phyloP scores from a whole-genome alignment of 1,284 basidiomycete genomes.

The Malassezia equina region DNA sequence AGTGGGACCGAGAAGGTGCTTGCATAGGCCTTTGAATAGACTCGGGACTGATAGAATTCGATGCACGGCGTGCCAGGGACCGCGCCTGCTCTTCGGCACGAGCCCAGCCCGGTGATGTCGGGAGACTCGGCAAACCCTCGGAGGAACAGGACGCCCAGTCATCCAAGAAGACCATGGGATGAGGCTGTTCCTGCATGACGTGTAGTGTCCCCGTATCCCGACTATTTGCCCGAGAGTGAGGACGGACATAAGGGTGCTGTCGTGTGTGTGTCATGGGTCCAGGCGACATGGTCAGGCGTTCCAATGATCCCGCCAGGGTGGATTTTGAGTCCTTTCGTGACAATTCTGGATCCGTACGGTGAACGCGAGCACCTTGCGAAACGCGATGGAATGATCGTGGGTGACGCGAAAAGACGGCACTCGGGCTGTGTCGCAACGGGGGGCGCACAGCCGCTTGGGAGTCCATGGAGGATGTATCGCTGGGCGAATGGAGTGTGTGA shows the following conservation, averaged over 20 bases:
- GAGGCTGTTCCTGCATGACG: neutral
- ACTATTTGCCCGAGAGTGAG: neutral
- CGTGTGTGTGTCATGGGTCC: neutral
- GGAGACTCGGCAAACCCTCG: constrained; percentile 2
- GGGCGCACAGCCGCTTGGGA: neutral
- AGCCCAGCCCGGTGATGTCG: constrained; percentile 4
- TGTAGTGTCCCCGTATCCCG: neutral
- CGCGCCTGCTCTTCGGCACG: neutral
- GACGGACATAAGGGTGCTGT: neutral
- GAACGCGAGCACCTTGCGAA: neutral
- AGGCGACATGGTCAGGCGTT: neutral
- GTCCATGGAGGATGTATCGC: neutral
- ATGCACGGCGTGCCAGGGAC: neutral
- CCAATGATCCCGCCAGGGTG: neutral
- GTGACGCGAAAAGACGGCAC: neutral
- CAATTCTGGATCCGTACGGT: neutral
- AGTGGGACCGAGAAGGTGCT: neutral
- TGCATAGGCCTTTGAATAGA: neutral
- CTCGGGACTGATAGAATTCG: neutral
- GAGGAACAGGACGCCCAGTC: constrained; percentile 5
- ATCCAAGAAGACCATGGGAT: neutral
- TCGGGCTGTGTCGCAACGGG: neutral
- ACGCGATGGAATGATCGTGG: neutral
- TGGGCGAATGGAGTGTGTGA: neutral
- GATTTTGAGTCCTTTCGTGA: neutral